Conservation (phyloP, 2,329 filamentous ascomycete genomes). For the Monilinia polystroma region DNA sequence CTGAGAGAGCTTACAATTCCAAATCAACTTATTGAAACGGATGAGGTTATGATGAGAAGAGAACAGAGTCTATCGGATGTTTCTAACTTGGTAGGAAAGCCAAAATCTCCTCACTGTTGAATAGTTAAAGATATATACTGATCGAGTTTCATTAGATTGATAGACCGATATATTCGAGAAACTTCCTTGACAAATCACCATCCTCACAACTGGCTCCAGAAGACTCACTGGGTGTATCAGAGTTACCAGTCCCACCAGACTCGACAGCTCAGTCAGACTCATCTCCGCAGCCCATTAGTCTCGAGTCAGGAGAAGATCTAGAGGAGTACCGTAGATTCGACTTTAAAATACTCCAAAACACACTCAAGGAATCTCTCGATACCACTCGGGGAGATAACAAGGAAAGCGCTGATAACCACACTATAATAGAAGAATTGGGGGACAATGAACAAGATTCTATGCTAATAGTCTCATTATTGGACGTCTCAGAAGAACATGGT, state of each 20-base stretch:
- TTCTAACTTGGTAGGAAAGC: not conserved
- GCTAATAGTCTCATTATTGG: not conserved
- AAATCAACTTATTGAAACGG: not conserved
- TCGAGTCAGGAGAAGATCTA: not conserved
- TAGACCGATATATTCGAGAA: not conserved
- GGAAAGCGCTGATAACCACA: accelerated
- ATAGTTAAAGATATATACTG: not conserved
- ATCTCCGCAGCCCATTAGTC: not conserved
- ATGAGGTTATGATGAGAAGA: not conserved
- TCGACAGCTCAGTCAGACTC: not conserved
- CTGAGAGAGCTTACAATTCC: not conserved
- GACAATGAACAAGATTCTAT: not conserved
- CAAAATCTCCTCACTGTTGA: not conserved
- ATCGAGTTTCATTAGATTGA: not conserved
- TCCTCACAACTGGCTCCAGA: too few relatives aligned
- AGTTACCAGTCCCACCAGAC: too few relatives aligned
- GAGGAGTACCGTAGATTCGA: not conserved
- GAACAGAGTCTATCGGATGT: not conserved
- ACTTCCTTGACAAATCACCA: not conserved
- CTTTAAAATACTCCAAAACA: not conserved
- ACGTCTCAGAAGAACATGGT: not conserved
- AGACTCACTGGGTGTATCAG: not conserved
- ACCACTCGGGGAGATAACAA: not conserved
- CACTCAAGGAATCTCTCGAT: not conserved
- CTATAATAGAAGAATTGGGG: not conserved